Base-by-base conservation (phyloP, 495 filamentous ascomycete species). In the Penicillium manginii region DNA sequence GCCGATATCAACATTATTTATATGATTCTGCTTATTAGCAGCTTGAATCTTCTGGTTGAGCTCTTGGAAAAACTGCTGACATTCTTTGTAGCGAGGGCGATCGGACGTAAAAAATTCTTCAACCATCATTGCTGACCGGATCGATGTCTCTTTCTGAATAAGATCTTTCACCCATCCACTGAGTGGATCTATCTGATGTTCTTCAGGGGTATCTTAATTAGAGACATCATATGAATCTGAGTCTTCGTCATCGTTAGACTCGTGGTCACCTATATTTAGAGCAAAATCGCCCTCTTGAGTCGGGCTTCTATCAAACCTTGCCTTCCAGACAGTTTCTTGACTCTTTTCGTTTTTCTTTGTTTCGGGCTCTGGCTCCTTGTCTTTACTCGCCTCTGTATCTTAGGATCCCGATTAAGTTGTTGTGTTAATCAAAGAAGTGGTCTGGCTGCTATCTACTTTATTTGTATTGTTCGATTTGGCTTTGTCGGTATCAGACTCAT, bases 51-150 rank as follows among this genome's bases (percentile, higher is more conserved):
- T 2, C 35, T 59, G 2, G 31, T 59, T 59, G 1, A 59, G 57
- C 9, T 14, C 29, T 35, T 43, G 0, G 37, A 59, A 59, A 17
- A 59, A 59, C 22, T 49, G 0, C 15, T 11, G 2, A 23, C 12
- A 59, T 31, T n/a, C 3, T 26, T 48, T 0, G 5, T 53, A 53
- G 0, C 43, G 0, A 39, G 43, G 43, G 2, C 0, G 15, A 5
- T 6, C 4, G 9, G 50, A 35, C 19, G 3, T 59, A 4, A 59
- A 59, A 40, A 59, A 59, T n/a, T 48, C 42, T 33, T 59, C 6
- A 49, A 49, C 32, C 2, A 54, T 53, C 22, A 1, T 39, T 37
- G 26, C 31, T 17, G n/a, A 52, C 4, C 49, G 1, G 23, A 40
- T 26, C 0, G 1, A 12, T 29, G n/a, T 49, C 32, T 59, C 33